Percentiles rank a stretch among this genome's conserved stretches.
Conservation (phyloP, 2,329 filamentous ascomycete species). For the Elsinoe perseae region DNA sequence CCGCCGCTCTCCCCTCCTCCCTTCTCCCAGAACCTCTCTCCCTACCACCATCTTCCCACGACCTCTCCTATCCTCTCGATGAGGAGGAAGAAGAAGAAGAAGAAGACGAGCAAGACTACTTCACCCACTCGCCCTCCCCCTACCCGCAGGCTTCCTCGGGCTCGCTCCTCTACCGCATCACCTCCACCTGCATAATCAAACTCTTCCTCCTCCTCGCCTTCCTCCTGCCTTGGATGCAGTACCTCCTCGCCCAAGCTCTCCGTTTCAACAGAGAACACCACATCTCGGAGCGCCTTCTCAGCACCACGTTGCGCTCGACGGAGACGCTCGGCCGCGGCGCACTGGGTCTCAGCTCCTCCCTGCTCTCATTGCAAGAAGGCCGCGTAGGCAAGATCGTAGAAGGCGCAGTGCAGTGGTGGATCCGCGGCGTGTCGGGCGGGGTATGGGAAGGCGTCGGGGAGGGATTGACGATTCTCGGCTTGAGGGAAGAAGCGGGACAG, state of each 20-base stretch:
- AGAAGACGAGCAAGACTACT: conserved; percentile 16
- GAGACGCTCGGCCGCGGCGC: conserved; percentile 48
- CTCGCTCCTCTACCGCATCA: conserved; percentile 52
- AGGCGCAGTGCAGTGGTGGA: conserved; percentile 52
- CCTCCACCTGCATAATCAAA: conserved; percentile 51
- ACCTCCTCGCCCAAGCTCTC: conserved; percentile 48
- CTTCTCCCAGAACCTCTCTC: conserved; percentile 23
- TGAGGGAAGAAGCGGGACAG: conserved; percentile 3
- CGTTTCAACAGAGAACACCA: conserved; percentile 60
- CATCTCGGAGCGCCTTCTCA: conserved; percentile 52
- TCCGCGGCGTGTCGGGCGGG: conserved; percentile 58
- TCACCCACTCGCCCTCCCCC: conserved; percentile 20
- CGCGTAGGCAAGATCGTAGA: conserved; percentile 53
- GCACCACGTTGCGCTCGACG: conserved; percentile 45
- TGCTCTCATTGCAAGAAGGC: conserved; percentile 57
- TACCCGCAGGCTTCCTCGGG: conserved; percentile 18
- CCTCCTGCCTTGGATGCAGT: conserved; percentile 53
- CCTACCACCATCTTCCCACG: conserved; percentile 17
- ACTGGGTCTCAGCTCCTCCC: conserved; percentile 45
- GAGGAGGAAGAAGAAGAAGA: neutral
- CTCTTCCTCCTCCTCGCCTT: conserved; percentile 54
- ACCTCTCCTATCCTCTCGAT: conserved; percentile 20
- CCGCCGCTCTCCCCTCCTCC: conserved; percentile 42
- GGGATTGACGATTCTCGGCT: conserved; percentile 43
- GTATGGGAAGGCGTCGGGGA: conserved; percentile 56